Base-by-base conservation (phyloP, 345 rosid species). In the Gossypium sturtianum region DNA sequence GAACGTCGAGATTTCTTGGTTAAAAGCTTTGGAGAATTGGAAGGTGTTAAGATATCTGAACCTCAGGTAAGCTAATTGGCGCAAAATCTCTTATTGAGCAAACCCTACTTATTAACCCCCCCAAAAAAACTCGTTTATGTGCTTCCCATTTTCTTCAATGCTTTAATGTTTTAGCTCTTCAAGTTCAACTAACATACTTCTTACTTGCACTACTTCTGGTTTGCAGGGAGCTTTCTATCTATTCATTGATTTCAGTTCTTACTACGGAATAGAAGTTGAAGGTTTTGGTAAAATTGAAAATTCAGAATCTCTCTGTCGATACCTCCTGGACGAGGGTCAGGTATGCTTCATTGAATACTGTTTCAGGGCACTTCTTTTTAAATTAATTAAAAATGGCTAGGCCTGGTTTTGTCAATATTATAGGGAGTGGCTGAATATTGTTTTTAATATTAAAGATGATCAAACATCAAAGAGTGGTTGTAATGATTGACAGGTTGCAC, bases 221-320 rank as follows among this genome's bases (percentile, higher is more conserved):
- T 27, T 86, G 85, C 87, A 95, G 98, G 99, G 99, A 81, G 99
- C 98, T 54, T 95, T 95, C 79, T 91, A 95, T 82, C 94, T 91
- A 70, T 93, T 95, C 74, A 78, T 90, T 44, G 96, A 95, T 76
- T 83, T 90, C 79, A 95, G 98, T 79, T 80, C 87, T 60, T 93
- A 87, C 84, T 93, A 89, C 53, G 98, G 98, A 77, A 53, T 84
- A 54, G 89, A 88, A 76, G 90, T 65, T 54, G 90, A 93, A 83
- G 97, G 93, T 13, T 95, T 91, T 64, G 98, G 98, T 68, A 60
- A 67, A 80, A 93, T 95, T 34, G 83, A 78, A 54, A 84, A 89
- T 76, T 95, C 85, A 25, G 83, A 82, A 20, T 75, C 87, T 17
- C 75, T 79, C 17, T 79, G 78, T 17, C 68, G 74, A 17, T 76